A percentile compares a stretch with the other conserved stretches of the same genome.
These are phyloP conservation scores for Monosiga brevicollis DNA, from an alignment of 78 protist species.

Conservation along the genomic window DNA sequence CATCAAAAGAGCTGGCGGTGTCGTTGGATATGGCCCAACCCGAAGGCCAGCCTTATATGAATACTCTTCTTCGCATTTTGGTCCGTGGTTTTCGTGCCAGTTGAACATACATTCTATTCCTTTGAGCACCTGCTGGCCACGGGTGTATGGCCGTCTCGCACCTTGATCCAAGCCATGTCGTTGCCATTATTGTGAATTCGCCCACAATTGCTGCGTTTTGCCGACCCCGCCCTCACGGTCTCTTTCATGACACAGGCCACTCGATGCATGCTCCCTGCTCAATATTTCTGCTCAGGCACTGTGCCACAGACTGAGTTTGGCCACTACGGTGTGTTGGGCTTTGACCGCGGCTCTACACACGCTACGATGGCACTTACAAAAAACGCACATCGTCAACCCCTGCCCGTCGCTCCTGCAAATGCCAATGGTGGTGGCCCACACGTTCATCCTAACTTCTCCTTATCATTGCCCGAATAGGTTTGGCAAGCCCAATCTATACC, in stretches of 20 bases:
- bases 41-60: not conserved
- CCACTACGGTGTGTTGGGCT: constrained; percentile 87
- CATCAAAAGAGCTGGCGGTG: constrained; percentile 7
- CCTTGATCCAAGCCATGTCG: not conserved
- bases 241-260: constrained; percentile 44
- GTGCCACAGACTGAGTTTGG: constrained; percentile 21
- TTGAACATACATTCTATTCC: too few species aligned
- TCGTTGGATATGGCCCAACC: not conserved
- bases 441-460: too few species aligned
- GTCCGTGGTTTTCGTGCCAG: not conserved
- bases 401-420: too few species aligned
- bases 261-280: constrained; percentile 65
- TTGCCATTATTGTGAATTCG: not conserved
- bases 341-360: too few species aligned
- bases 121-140: too few species aligned
- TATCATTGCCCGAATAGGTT: too few species aligned
- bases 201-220: not conserved
- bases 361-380: too few species aligned
- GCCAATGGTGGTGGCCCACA: too few species aligned
- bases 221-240: not conserved
- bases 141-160: too few species aligned
- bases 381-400: too few species aligned
- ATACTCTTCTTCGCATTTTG: constrained; percentile 18
- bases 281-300: constrained; percentile 62
- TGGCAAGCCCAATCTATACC: constrained; percentile 82